Percentiles rank a stretch among this genome's conserved stretches.
phyloP scores from a whole-genome alignment of 257 asterid genomes.

The Solanum sitiens region DNA sequence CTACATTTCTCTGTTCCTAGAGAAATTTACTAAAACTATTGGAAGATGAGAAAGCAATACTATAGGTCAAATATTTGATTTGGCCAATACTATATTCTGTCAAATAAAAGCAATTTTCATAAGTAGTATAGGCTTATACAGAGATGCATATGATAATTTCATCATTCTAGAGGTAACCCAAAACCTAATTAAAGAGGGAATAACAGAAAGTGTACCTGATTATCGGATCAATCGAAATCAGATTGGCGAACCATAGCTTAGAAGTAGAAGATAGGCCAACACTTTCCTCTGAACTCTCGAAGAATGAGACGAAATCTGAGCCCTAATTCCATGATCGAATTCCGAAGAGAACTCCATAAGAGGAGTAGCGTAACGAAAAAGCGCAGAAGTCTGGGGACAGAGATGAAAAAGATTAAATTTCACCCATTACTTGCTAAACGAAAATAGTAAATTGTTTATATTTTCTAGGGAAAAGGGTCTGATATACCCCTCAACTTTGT shows the following conservation, averaged over 20 bases:
- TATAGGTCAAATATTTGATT: not conserved
- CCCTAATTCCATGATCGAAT: not conserved
- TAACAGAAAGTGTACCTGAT: not conserved
- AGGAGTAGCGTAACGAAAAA: not conserved
- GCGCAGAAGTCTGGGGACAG: not conserved
- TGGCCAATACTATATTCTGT: not conserved
- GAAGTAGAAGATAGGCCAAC: not conserved
- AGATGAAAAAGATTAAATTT: not conserved
- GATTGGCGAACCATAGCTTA: not conserved
- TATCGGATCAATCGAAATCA: not conserved
- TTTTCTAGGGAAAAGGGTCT: too few relatives aligned
- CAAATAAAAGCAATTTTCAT: not conserved
- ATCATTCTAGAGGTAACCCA: not conserved
- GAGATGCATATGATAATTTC: not conserved
- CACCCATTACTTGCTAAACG: not conserved
- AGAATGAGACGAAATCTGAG: not conserved
- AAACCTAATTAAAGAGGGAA: not conserved
- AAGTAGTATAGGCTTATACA: not conserved
- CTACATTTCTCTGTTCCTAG: not conserved
- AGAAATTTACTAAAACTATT: not conserved
- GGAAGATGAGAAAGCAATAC: not conserved
- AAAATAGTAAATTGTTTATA: too few relatives aligned
- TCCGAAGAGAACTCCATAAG: not conserved
- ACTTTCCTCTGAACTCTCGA: not conserved
- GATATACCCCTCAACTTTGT: too few relatives aligned